Conservation (phyloP, 1,284 basidiomycete genomes). For the Irpex sp. region DNA sequence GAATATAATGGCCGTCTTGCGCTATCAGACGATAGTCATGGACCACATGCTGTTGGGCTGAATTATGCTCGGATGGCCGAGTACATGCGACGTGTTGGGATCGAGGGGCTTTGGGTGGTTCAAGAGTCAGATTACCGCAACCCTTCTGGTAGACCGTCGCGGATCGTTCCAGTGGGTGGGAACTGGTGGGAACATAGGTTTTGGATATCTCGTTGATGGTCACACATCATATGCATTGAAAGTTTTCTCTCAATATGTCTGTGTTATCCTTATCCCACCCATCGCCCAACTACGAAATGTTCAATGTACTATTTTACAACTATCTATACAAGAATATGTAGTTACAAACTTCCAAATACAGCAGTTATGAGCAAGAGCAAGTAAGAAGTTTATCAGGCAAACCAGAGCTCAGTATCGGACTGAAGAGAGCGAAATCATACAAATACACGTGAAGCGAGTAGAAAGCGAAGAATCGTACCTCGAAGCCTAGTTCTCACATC, state of each 20-base stretch:
- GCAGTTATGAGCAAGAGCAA: no score
- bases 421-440: background rate
- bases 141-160: conserved; percentile 42
- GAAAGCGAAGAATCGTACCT: background rate
- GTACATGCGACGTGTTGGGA: conserved; percentile 64
- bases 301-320: background rate
- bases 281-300: no score
- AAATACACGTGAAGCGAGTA: background rate
- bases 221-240: no score
- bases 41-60: conserved; percentile 82
- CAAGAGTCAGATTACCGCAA: conserved; percentile 34
- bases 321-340: background rate
- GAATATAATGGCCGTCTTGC: conserved; percentile 70
- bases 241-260: no score
- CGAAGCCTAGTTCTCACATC: background rate
- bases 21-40: conserved; percentile 96
- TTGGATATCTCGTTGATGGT: conserved; percentile 35
- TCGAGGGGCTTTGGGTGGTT: conserved; percentile 72
- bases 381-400: no score
- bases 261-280: no score
- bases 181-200: conserved; percentile 58
- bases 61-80: conserved; percentile 72
- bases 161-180: conserved; percentile 40
- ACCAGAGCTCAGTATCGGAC: background rate
- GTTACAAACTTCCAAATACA: no score